These are phyloP conservation scores for Cyclotella sp. DNA, from an alignment of 108 stramenopile genomes.

Conservation along the genomic window DNA sequence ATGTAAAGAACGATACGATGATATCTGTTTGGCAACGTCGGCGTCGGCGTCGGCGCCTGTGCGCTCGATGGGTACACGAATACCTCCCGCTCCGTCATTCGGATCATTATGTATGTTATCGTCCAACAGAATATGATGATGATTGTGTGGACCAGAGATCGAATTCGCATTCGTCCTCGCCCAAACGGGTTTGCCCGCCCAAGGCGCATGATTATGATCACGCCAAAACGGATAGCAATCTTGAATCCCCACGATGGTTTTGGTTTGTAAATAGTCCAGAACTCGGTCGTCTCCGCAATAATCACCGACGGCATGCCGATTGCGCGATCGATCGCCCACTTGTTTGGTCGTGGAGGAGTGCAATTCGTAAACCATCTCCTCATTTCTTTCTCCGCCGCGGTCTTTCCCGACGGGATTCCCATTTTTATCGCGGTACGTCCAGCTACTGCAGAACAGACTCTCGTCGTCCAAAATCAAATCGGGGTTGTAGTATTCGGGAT, in stretches of 20 bases:
- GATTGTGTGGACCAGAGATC: constrained; percentile 26
- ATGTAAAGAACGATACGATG: constrained; percentile 52
- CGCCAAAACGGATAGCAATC: constrained; percentile 85
- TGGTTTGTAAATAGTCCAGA: constrained; percentile 56
- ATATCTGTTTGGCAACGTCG: not conserved
- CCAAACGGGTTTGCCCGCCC: constrained; percentile 91
- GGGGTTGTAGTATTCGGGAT: constrained; percentile 61
- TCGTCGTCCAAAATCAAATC: constrained; percentile 51
- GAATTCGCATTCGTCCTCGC: constrained; percentile 27
- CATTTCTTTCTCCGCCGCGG: not conserved
- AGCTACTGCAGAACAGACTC: constrained; percentile 59
- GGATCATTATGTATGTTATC: constrained; percentile 88
- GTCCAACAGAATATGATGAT: constrained; percentile 87
- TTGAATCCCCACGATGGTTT: constrained; percentile 73
- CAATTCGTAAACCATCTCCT: constrained; percentile 9
- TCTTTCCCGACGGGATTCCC: constrained; percentile 4
- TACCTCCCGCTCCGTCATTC: constrained; percentile 74
- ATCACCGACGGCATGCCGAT: constrained; percentile 15
- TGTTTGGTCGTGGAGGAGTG: constrained; percentile 1
- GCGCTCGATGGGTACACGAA: constrained; percentile 49
- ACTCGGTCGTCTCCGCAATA: constrained; percentile 73
- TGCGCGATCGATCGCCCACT: not conserved
- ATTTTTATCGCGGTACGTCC: constrained; percentile 40
- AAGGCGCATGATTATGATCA: constrained; percentile 61
- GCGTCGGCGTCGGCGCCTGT: not conserved